Evolutionary conservation across 345 rosid genomes (phyloP).

Genomic region (Populus ilicifolia): DNA sequence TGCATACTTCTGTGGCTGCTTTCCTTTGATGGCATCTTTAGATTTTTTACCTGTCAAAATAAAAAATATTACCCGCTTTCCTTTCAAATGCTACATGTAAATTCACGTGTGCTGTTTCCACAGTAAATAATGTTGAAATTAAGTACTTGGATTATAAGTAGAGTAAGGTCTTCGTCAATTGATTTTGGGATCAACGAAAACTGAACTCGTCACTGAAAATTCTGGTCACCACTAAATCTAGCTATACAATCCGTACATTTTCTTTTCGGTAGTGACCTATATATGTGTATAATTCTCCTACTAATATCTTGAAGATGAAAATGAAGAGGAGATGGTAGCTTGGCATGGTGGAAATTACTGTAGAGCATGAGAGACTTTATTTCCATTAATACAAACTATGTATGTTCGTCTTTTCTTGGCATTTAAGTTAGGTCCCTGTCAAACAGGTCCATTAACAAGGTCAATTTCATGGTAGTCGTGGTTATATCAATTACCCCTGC

Average conservation of each 20-base stretch:
- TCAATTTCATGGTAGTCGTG: neutral
- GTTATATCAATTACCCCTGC: neutral
- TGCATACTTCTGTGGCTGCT: neutral
- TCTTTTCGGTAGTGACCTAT: too few species aligned
- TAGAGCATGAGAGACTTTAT: neutral
- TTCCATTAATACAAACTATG: neutral
- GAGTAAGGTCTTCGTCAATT: constrained; percentile 1
- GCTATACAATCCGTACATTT: neutral
- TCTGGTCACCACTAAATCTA: neutral
- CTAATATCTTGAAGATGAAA: neutral
- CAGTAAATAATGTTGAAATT: neutral
- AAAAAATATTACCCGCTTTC: neutral
- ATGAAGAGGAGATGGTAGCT: neutral
- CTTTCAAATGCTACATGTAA: neutral
- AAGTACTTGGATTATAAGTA: neutral
- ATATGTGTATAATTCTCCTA: neutral
- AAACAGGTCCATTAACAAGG: neutral
- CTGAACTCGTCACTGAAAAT: neutral
- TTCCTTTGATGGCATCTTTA: neutral
- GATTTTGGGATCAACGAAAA: neutral
- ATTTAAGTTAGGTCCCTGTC: neutral
- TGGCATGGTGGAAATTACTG: neutral
- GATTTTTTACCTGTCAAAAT: neutral
- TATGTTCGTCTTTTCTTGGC: neutral
- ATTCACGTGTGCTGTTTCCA: neutral